Conservation (phyloP, 352 stramenopile species). For the Pythium periplocum region DNA sequence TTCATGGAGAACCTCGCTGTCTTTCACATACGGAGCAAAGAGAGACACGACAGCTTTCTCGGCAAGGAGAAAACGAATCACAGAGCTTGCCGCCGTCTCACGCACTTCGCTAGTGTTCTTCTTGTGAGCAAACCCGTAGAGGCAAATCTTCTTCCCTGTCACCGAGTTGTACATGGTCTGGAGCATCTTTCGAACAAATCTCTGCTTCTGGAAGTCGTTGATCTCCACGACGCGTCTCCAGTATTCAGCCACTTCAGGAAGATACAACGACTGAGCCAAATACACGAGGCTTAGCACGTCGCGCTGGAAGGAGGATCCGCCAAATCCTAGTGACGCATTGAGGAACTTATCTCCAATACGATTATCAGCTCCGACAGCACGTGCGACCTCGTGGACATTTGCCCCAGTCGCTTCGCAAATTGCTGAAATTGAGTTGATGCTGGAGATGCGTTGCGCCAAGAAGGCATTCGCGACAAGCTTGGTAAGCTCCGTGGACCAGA, state of each 20-base stretch:
- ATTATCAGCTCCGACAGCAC: conserved; percentile 90
- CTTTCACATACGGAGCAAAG: conserved; percentile 92
- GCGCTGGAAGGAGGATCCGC: conserved; percentile 92
- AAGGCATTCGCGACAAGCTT: conserved; percentile 96
- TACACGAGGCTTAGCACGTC: conserved; percentile 97
- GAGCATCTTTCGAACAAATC: conserved; percentile 92
- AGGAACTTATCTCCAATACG: conserved; percentile 93
- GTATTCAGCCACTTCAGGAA: conserved; percentile 93
- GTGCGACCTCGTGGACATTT: conserved; percentile 90
- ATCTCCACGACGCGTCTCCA: conserved; percentile 93
- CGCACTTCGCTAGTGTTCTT: conserved; percentile 95
- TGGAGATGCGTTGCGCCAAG: conserved; percentile 92
- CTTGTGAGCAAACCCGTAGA: conserved; percentile 96
- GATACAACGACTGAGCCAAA: conserved; percentile 90
- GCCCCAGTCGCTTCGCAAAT: conserved; percentile 92
- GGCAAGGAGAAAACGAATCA: conserved; percentile 85
- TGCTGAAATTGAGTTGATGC: conserved; percentile 95
- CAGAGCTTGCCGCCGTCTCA: conserved; percentile 91
- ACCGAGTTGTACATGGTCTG: conserved; percentile 94
- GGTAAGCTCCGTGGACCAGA: conserved; percentile 94
- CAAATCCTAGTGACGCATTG: conserved; percentile 91
- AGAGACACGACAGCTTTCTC: conserved; percentile 87
- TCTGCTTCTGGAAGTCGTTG: conserved; percentile 96
- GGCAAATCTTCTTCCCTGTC: conserved; percentile 93
- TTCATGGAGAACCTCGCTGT: conserved; percentile 60